Base-by-base conservation (phyloP, 2,329 filamentous ascomycete genomes). In the Neofusicoccum cordaticola region DNA sequence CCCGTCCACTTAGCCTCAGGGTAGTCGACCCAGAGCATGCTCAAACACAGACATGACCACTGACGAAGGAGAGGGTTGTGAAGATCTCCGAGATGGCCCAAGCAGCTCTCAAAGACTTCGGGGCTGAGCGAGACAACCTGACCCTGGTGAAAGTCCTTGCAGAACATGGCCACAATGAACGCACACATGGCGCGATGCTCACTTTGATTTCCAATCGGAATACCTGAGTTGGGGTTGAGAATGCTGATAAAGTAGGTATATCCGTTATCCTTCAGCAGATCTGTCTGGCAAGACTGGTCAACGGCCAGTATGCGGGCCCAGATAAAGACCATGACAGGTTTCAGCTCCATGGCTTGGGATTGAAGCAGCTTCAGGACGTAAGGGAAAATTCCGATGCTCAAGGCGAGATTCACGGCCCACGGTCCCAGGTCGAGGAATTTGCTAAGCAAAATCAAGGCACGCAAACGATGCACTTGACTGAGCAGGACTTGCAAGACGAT, bases 101-200 rank as follows among this genome's bases (percentile, higher is more conserved):
- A 80, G 74, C 94, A 98, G 70, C 90, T 94, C 42, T 90, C 88
- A 82, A 98, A 94, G 67, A 98, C 89, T 69, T 97, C 93, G 0
- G 90, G 91, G 69, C 92, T 91, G 70, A 97, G 89, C 74, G 93
- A 97, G 11, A 97, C 93, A 58, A 90, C 90, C 76, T 97, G 93
- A 2, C 94, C 95, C 67, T 95, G 92, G 68, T 90, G 90, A 77
- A 97, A 97, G 68, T 91, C 91, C 74, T 95, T 96, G 85, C 95
- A 99, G 68, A 99, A 92, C 85, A 97, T 96, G 31, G 94, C 91
- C 47, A 98, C 87, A 67, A 99, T 97, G 74, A 99, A 99, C 1
- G 95, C 93, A 75, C 95, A 98, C 95, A 99, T 99, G 48, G 95
- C 95, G 73, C 96, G 92, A 81, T 99, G 95, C 79, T 98, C 95